Evolutionary conservation across 176 grass and related monocot species (phyloP).

Genomic region (Musa troglodytarum): DNA sequence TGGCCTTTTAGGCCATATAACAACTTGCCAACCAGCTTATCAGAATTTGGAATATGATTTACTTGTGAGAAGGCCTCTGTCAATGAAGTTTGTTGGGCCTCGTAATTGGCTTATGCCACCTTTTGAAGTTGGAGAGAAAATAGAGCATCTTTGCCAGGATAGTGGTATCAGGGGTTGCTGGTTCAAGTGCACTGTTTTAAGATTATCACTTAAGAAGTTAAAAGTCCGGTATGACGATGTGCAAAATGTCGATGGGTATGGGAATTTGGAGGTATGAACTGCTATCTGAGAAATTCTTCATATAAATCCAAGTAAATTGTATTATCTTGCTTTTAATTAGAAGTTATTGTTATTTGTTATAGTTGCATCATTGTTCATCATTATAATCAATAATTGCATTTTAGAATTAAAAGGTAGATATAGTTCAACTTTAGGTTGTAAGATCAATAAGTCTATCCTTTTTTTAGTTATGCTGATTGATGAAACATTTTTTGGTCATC

Average conservation of each 20-base stretch:
- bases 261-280: slow-evolving; percentile 63
- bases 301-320: too few relatives aligned
- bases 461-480: too few relatives aligned
- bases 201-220: slow-evolving; percentile 66
- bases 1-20: slow-evolving; percentile 25
- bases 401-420: too few relatives aligned
- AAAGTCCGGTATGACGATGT: slow-evolving; percentile 93
- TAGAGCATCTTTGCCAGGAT: slow-evolving; percentile 90
- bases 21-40: slow-evolving; percentile 41
- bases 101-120: slow-evolving; percentile 40
- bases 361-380: too few relatives aligned
- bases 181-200: slow-evolving; percentile 87
- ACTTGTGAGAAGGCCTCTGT: slow-evolving; percentile 30
- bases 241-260: slow-evolving; percentile 66
- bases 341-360: too few relatives aligned
- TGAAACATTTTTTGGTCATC: too few relatives aligned
- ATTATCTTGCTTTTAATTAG: too few relatives aligned
- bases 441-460: too few relatives aligned
- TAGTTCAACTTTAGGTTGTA: too few relatives aligned
- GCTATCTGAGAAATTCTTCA: neutral
- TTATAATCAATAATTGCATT: too few relatives aligned
- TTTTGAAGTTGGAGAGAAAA: slow-evolving; percentile 58
- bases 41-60: slow-evolving; percentile 32
- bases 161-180: slow-evolving; percentile 95
- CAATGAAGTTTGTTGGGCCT: slow-evolving; percentile 37